A percentile compares a stretch with the other conserved stretches of the same genome.
Conservation (phyloP, 768 basidiomycete species). For the Coprinopsis strossmayeri region DNA sequence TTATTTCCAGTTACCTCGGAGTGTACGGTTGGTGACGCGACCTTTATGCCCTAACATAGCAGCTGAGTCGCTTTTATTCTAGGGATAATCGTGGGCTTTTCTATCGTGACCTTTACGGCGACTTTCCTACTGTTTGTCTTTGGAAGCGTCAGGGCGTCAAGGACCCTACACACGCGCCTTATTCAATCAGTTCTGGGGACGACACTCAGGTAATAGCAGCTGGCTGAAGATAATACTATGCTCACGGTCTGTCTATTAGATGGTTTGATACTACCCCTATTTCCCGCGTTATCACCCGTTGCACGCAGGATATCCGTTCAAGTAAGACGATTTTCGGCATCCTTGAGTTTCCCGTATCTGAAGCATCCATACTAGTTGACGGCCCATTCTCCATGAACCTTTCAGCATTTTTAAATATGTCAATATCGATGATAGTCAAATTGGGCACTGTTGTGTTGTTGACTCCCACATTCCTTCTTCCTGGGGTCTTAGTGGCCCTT, state of each 20-base stretch:
- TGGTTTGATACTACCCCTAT: conserved; percentile 37
- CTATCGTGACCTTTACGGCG: conserved; percentile 23
- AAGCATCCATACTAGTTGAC: conserved; percentile 40
- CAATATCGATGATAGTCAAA: conserved; percentile 30
- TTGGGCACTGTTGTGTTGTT: conserved; percentile 36
- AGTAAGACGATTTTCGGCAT: conserved; percentile 15
- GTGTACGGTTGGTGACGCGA: conserved; percentile 25
- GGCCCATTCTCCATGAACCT: conserved; percentile 24
- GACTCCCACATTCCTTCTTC: conserved; percentile 33
- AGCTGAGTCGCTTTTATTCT: not conserved
- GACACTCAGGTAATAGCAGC: conserved; percentile 42
- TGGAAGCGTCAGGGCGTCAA: conserved; percentile 46
- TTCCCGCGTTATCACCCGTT: conserved; percentile 53
- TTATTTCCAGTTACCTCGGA: conserved; percentile 34
- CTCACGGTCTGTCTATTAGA: conserved; percentile 21
- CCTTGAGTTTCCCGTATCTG: no score
- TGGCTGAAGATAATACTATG: not conserved
- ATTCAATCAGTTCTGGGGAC: conserved; percentile 48
- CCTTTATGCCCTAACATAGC: not conserved
- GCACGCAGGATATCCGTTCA: conserved; percentile 55
- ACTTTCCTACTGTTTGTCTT: conserved; percentile 33
- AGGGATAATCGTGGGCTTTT: conserved; percentile 7
- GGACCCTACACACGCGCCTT: conserved; percentile 43
- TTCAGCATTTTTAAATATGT: conserved; percentile 22
- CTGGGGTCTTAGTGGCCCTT: conserved; percentile 17